Evolutionary conservation across 768 basidiomycete species (phyloP).

Genomic region (Suillus brevipes): DNA sequence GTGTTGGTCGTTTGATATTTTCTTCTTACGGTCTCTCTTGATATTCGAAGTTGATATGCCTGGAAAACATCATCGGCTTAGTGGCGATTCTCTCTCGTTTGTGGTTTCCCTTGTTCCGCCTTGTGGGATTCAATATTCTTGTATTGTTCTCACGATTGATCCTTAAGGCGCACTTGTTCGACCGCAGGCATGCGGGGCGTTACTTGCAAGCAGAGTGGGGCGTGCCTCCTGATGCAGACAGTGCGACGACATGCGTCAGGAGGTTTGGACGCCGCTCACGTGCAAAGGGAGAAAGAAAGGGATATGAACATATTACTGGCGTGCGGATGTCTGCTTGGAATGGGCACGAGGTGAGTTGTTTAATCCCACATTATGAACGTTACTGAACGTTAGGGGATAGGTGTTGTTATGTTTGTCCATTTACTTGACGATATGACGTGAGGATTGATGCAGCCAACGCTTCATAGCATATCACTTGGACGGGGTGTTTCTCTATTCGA

Average conservation of each 20-base stretch:
- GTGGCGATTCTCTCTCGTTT: background rate
- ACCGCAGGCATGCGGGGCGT: conserved; percentile 71
- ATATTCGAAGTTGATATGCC: background rate
- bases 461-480: conserved; percentile 69
- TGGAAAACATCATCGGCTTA: background rate
- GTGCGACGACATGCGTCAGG: conserved; percentile 76
- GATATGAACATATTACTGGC: conserved; percentile 70
- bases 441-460: background rate
- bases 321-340: conserved; percentile 68
- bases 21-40: background rate
- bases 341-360: conserved; percentile 65
- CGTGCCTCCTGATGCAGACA: conserved; percentile 43
- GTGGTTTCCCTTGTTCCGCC: background rate
- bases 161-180: conserved; percentile 53
- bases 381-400: conserved; percentile 32
- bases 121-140: conserved; percentile 6
- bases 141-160: conserved; percentile 2
- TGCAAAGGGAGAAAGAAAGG: conserved; percentile 35
- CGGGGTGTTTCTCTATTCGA: conserved; percentile 73
- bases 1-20: conserved; percentile 26
- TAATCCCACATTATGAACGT: background rate
- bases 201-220: conserved; percentile 72
- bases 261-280: conserved; percentile 61
- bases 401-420: conserved; percentile 59
- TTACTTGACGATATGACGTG: background rate